phyloP scores from a whole-genome alignment of 768 basidiomycete genomes.

The Mycena belliarum region DNA sequence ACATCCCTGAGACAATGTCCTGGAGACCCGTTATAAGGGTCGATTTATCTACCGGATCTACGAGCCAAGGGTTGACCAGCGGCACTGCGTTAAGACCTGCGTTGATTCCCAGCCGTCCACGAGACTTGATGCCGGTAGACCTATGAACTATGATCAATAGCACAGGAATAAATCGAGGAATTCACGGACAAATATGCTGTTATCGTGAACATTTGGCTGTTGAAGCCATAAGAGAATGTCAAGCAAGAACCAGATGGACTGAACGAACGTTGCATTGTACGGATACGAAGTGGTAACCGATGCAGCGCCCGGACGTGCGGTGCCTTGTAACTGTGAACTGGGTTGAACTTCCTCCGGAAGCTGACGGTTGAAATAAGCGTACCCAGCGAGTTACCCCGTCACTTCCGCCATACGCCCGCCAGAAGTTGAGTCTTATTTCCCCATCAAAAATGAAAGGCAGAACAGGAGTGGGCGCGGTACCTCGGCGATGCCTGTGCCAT shows the following conservation, averaged over 20 bases:
- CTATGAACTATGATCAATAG: slow-evolving; percentile 16
- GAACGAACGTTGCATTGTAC: slow-evolving; percentile 30
- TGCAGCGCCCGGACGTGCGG: slow-evolving; percentile 44
- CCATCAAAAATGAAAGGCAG: neutral
- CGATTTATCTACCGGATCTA: slow-evolving; percentile 38
- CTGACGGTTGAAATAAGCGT: neutral
- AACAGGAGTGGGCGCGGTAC: slow-evolving; percentile 19
- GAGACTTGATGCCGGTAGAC: slow-evolving; percentile 41
- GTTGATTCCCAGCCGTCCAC: slow-evolving; percentile 42
- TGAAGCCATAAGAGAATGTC: neutral
- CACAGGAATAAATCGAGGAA: no score
- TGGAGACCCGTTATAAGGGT: slow-evolving; percentile 35
- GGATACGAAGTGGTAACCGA: slow-evolving; percentile 31
- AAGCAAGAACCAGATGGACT: neutral
- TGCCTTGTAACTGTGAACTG: slow-evolving; percentile 39
- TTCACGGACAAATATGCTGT: slow-evolving; percentile 39
- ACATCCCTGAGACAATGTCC: slow-evolving; percentile 30
- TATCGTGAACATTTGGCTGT: slow-evolving; percentile 42
- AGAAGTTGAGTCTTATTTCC: slow-evolving; percentile 35
- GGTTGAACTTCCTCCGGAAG: neutral
- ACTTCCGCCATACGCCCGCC: slow-evolving; percentile 33
- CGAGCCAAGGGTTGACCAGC: slow-evolving; percentile 42
- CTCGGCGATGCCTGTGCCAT: slow-evolving; percentile 42
- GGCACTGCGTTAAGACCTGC: slow-evolving; percentile 32
- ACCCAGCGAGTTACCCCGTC: slow-evolving; percentile 37